phyloP scores from a whole-genome alignment of 176 grass and related monocot species.

The Aechmea fasciata region DNA sequence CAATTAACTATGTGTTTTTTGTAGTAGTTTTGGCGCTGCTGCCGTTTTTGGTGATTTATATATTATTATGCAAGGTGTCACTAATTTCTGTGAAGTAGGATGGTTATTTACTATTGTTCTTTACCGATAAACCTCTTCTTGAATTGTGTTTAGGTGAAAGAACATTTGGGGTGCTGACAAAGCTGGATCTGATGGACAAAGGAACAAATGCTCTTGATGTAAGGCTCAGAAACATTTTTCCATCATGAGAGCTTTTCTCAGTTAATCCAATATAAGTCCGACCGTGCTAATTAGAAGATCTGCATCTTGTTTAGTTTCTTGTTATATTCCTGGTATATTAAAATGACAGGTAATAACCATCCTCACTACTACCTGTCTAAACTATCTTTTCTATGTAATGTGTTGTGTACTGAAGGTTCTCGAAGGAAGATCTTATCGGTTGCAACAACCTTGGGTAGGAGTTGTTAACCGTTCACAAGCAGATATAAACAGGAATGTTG shows the following conservation, averaged over 20 bases:
- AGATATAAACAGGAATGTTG: slow-evolving; percentile 78
- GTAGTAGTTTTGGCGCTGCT: neutral
- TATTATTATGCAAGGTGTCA: neutral
- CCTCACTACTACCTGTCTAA: slow-evolving; percentile 2
- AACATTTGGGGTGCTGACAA: slow-evolving; percentile 82
- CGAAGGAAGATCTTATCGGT: slow-evolving; percentile 56
- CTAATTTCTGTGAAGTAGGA: neutral
- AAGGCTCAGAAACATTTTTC: slow-evolving; percentile 13
- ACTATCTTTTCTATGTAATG: slow-evolving; percentile 9
- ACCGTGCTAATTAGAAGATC: neutral
- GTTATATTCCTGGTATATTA: slow-evolving; percentile 10
- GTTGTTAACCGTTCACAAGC: slow-evolving; percentile 83
- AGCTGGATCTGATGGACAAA: slow-evolving; percentile 83
- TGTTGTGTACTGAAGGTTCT: slow-evolving; percentile 43
- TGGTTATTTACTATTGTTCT: slow-evolving; percentile 1
- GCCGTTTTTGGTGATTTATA: neutral
- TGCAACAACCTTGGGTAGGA: slow-evolving; percentile 67
- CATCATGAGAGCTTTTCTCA: neutral
- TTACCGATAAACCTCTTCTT: neutral
- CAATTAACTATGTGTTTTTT: neutral
- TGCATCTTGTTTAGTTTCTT: neutral
- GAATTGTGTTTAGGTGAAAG: slow-evolving; percentile 47
- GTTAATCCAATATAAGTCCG: neutral
- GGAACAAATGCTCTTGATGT: slow-evolving; percentile 84
- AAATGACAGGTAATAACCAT: neutral